Conservation (phyloP, 805 yeast genomes). For the Cyberlindnera mycetangii region DNA sequence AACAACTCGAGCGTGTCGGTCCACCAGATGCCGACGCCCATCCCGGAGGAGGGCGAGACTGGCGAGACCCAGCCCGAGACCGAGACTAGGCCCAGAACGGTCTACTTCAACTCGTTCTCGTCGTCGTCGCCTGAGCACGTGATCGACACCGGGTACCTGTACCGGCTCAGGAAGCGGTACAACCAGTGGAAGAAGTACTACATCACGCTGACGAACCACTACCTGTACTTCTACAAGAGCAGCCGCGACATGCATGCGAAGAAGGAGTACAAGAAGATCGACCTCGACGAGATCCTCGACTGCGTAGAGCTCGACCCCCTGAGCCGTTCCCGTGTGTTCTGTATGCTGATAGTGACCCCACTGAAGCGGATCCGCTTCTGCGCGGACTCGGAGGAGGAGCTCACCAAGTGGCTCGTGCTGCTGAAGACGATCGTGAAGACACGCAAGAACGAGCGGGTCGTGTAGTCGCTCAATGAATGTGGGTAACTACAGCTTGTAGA, state of each 20-base stretch:
- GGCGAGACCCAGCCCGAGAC: no score
- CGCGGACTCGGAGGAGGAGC: constrained; percentile 42
- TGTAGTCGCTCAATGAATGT: background rate
- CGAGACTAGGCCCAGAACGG: constrained; percentile 1
- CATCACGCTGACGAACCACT: constrained; percentile 40
- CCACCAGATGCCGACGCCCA: background rate
- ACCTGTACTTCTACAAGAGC: constrained; percentile 40
- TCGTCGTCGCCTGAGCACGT: constrained; percentile 31
- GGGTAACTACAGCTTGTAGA: background rate
- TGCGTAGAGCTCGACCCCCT: constrained; percentile 50
- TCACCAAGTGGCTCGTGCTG: constrained; percentile 47
- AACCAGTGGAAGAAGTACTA: constrained; percentile 48
- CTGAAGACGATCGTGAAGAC: constrained; percentile 35
- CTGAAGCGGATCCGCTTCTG: constrained; percentile 43
- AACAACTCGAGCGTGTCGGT: constrained; percentile 11
- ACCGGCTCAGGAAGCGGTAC: constrained; percentile 39
- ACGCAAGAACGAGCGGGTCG: constrained; percentile 16
- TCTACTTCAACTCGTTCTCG: constrained; percentile 24
- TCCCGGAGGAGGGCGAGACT: constrained; percentile 6
- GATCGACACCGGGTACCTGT: constrained; percentile 41
- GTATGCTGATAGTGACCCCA: constrained; percentile 47
- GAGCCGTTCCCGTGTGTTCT: constrained; percentile 40
- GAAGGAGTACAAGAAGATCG: constrained; percentile 31
- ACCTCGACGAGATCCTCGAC: constrained; percentile 38
- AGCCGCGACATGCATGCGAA: constrained; percentile 18